A percentile compares a stretch with the other conserved stretches of the same genome.
Conservation (phyloP, 73 alveolate genomes). For the Paraurostyla sp. region DNA sequence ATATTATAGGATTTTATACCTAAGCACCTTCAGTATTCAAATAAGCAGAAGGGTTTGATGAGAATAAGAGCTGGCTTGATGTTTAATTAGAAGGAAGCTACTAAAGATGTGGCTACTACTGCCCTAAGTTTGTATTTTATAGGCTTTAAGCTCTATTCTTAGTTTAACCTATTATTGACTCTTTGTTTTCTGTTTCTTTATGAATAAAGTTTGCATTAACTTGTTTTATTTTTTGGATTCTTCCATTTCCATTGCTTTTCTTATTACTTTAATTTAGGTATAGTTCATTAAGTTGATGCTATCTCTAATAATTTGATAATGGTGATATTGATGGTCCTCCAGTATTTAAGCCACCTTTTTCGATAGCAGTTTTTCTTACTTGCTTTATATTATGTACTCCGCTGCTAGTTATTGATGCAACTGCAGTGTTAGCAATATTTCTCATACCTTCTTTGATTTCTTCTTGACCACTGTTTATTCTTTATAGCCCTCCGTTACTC, state of each 20-base stretch:
- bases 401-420: background rate
- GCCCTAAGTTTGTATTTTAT: too few relatives aligned
- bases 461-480: background rate
- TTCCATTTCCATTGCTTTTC: background rate
- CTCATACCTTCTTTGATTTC: background rate
- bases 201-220: slow-evolving; percentile 29
- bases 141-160: slow-evolving; percentile 32
- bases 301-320: background rate
- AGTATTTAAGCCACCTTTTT: background rate
- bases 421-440: too few relatives aligned
- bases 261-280: background rate
- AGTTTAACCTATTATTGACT: background rate
- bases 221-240: slow-evolving; percentile 2
- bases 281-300: slow-evolving; percentile 14
- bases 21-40: too few relatives aligned
- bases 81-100: too few relatives aligned
- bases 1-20: too few relatives aligned
- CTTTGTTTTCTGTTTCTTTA: background rate
- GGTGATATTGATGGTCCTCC: background rate
- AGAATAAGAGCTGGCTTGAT: too few relatives aligned
- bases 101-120: too few relatives aligned
- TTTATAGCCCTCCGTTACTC: background rate
- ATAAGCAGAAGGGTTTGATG: too few relatives aligned
- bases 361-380: background rate
- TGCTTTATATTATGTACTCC: background rate